Evolutionary conservation across 306 rosid species (phyloP).

Genomic region (Trifolium fragiferum): DNA sequence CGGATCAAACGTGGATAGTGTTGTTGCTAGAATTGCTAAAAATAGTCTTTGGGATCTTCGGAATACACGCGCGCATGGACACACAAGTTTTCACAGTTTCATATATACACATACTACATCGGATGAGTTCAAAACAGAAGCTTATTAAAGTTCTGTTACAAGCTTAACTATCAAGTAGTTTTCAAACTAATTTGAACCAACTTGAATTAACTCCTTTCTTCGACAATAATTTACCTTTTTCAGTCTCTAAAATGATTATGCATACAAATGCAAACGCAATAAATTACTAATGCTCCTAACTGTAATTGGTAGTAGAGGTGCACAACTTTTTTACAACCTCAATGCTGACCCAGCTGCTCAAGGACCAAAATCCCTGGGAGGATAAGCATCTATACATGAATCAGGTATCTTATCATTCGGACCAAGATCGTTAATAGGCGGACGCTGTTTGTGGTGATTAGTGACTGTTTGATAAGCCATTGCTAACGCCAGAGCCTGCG

Average conservation of each 20-base stretch:
- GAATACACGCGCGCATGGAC: no score
- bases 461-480: constrained; percentile 75
- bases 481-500: constrained; percentile 71
- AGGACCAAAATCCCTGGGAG: constrained; percentile 45
- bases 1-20: no score
- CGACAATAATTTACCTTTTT: background rate
- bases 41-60: no score
- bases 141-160: no score
- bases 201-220: background rate
- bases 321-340: background rate
- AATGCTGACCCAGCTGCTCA: constrained; percentile 21
- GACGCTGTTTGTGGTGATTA: constrained; percentile 69
- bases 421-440: constrained; percentile 67
- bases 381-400: constrained; percentile 36
- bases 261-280: background rate
- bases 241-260: background rate
- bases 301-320: constrained; percentile 21
- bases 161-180: no score
- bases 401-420: constrained; percentile 52
- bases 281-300: background rate
- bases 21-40: no score
- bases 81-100: no score
- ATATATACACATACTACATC: no score
- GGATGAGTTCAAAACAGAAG: no score
- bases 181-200: no score